Evolutionary conservation across 2,329 filamentous ascomycete species (phyloP), one percentile per base, ranked within the genome.

Genomic region (Blumeriella jaapii): DNA sequence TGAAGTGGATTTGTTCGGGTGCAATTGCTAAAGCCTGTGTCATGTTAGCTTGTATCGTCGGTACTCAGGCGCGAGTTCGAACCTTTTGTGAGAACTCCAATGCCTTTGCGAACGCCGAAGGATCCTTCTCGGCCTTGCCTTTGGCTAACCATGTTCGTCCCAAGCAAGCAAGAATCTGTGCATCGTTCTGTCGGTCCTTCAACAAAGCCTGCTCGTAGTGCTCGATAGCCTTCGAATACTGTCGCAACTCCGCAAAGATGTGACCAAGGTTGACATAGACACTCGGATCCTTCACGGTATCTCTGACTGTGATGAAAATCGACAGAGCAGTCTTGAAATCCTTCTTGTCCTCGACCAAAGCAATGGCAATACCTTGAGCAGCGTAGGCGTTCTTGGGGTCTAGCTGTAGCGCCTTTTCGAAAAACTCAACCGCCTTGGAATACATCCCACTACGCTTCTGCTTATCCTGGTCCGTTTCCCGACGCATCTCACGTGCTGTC

Each of bases 301-400:
- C 91, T 33, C 83, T 79, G 45, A 96, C 74, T 57, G 91, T 91
- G 47, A 85, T 76, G 55, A 98, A 84, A 45, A 98, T 84, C 32
- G 85, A 74, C 29, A 98, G 71, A 2, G 86, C 89, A 15, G 71
- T 72, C 45, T 78, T 78, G 58, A 78, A 78, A 51, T 96, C 86
- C 59, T 91, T 95, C 63, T 82, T 91, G 57, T 96, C 89, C 57
- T 98, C 91, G 1, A 91, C 78, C 17, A 98, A 67, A 6, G 89
- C 87, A 54, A 98, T 96, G 10, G 84, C 91, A 46, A 98, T 77
- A 41, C 93, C 91, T 56, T 98, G 91, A 2, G 91, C 91, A 6
- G 93, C 93, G 56, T 93, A 94, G 0, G 91, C 89, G 49, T 96
- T 98, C 62, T 81, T 86, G 0, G 86, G 78, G 53, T 98, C 91